Conservation (phyloP, 148 eudicot species). For the Camellia sinensis region DNA sequence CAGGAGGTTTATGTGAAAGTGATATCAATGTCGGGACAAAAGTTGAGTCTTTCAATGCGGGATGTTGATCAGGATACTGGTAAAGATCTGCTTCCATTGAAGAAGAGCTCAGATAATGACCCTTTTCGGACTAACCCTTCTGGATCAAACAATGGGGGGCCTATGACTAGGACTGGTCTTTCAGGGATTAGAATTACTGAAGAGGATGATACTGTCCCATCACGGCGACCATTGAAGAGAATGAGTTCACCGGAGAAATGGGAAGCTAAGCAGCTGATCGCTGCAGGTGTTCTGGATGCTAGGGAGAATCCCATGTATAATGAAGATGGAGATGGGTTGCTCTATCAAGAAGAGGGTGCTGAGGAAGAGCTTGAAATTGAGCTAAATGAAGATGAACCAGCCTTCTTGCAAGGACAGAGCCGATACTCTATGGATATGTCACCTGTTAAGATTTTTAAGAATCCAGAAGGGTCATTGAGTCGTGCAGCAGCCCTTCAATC, state of each 20-base stretch:
- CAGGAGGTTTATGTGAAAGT: slow-evolving; percentile 88
- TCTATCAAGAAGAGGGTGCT: slow-evolving; percentile 79
- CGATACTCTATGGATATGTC: slow-evolving; percentile 82
- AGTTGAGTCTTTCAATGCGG: slow-evolving; percentile 78
- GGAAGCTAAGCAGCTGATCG: slow-evolving; percentile 88
- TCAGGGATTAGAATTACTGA: slow-evolving; percentile 71
- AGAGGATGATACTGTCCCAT: slow-evolving; percentile 51
- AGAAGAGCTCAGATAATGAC: slow-evolving; percentile 46
- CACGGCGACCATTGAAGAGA: slow-evolving; percentile 71
- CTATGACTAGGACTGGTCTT: slow-evolving; percentile 56
- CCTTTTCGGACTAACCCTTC: slow-evolving; percentile 50
- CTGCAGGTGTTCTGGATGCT: slow-evolving; percentile 75
- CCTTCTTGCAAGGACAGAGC: slow-evolving; percentile 73
- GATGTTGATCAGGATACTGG: slow-evolving; percentile 92
- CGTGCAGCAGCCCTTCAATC: slow-evolving; percentile 89
- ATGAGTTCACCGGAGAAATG: slow-evolving; percentile 94
- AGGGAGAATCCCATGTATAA: slow-evolving; percentile 70
- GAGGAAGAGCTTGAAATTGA: slow-evolving; percentile 93
- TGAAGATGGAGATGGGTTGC: slow-evolving; percentile 71
- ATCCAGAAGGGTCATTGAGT: slow-evolving; percentile 92
- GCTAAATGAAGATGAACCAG: slow-evolving; percentile 86
- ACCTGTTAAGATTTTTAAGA: slow-evolving; percentile 84
- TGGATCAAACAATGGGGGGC: slow-evolving; percentile 28
- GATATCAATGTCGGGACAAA: slow-evolving; percentile 63
- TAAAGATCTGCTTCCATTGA: slow-evolving; percentile 71